Percentiles rank a stretch among this genome's conserved stretches.
phyloP scores from a whole-genome alignment of 2,329 filamentous ascomycete genomes.

The Claviceps pusilla region DNA sequence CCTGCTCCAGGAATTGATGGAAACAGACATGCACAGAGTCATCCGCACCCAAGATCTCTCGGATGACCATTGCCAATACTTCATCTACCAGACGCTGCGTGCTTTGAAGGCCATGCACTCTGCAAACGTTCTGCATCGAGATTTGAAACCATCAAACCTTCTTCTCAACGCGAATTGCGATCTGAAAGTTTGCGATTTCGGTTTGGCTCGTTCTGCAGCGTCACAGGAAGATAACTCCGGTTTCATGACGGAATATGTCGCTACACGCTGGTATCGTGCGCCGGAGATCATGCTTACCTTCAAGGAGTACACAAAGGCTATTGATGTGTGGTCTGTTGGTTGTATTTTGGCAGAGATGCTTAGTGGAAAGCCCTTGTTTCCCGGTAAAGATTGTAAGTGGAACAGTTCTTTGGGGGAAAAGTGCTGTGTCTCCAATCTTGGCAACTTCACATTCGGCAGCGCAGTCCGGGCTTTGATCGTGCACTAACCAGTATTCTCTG shows the following conservation, averaged over 20 bases:
- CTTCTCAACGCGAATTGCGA: conserved; percentile 97
- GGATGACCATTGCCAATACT: conserved; percentile 99
- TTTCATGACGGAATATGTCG: conserved; percentile 99
- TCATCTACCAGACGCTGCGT: conserved; percentile 97
- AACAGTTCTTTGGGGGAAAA: neutral
- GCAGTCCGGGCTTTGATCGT: neutral
- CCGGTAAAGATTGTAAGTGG: conserved; percentile 84
- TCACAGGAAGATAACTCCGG: conserved; percentile 99
- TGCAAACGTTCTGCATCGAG: conserved; percentile 91
- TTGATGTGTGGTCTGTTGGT: conserved; percentile 97
- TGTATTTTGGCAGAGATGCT: conserved; percentile 98
- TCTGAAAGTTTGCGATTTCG: conserved; percentile 97
- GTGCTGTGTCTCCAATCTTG: neutral
- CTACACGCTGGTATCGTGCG: conserved; percentile 95
- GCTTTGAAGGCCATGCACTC: conserved; percentile 99
- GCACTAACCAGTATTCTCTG: neutral
- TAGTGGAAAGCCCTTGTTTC: conserved; percentile 94
- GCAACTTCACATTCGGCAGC: neutral
- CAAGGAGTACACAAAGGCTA: conserved; percentile 99
- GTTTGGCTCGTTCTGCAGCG: conserved; percentile 83
- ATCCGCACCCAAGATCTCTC: conserved; percentile 97
- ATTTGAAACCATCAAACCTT: conserved; percentile 93
- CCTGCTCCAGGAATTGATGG: conserved; percentile 71
- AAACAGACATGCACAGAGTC: conserved; percentile 98
- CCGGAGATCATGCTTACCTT: conserved; percentile 99